Evolutionary conservation across 352 stramenopile species (phyloP), one percentile per base, ranked within the genome.

Genomic region (Phytophthora rubi): DNA sequence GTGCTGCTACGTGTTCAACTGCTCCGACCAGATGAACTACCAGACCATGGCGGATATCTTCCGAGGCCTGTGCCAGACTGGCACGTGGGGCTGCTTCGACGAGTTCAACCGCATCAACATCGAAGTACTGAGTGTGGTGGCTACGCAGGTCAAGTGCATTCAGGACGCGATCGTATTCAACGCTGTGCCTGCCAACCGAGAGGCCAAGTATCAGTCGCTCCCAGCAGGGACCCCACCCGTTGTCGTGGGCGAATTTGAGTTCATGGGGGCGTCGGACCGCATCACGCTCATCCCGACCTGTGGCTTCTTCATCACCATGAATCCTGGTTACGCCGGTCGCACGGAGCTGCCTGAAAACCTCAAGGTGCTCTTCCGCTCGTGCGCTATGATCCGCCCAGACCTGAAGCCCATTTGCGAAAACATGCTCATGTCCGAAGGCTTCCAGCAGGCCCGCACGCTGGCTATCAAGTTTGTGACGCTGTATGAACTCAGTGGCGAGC

Each of bases 301-400:
- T 52, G 93, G 93, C 4, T 97, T 98, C 75, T 98, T 98, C 73
- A 98, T 98, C 65, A 98, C 94, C 8, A 98, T 98, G 94, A 98
- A 98, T 76, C 94, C 94, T 8, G 94, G 94, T 6, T 98, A 98
- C 58, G 91, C 92, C 10, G 94, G 87, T 10, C 86, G 88, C 4
- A 95, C 86, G 0, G 88, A 98, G 57, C 79, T 98, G 5, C 90
- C 90, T 6, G 90, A 96, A 55, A 98, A 97, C 54, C 65, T 98
- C 1, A 98, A 98, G 62, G 90, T 96, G 65, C 77, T 98, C n/a
- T 97, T 97, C 77, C 88, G 88, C 2, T 95, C 87, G 71, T 99
- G 77, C 68, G 96, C 77, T 75, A 98, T 93, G 97, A 99, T 99
- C 64, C 91, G 95, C 60, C 97, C 97, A 0, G 97, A 99, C 65